Evolutionary conservation across 176 grass and related monocot genomes (phyloP).

Genomic region (Musa acuminata): DNA sequence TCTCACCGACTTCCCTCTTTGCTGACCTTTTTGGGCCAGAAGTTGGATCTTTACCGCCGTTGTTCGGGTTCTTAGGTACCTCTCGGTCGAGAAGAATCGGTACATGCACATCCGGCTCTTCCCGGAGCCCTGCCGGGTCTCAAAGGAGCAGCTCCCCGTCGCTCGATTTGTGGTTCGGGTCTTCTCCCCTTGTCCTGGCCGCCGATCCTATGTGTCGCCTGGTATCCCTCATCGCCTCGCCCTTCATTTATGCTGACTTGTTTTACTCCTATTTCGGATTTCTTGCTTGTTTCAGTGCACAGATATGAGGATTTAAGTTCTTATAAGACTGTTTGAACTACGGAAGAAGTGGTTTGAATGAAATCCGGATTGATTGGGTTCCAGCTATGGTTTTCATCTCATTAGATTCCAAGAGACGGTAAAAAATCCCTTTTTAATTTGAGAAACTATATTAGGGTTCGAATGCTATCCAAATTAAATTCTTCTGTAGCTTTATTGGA

Average conservation of each 20-base stretch:
- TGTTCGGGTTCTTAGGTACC: conserved; percentile 31
- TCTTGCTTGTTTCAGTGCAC: conserved; percentile 5
- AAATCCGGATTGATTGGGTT: no score
- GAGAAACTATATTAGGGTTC: no score
- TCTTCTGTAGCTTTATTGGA: no score
- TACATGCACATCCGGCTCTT: conserved; percentile 61
- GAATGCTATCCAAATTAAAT: no score
- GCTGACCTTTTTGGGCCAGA: neutral
- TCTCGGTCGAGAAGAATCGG: conserved; percentile 74
- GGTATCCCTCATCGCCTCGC: conserved; percentile 26
- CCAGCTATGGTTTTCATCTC: no score
- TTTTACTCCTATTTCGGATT: neutral
- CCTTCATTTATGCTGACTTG: neutral
- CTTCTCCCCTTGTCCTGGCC: conserved; percentile 44
- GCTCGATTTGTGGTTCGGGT: conserved; percentile 72
- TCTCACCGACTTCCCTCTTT: neutral
- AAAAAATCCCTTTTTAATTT: no score
- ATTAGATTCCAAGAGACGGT: no score
- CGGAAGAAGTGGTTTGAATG: no score
- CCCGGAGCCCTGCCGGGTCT: conserved; percentile 63
- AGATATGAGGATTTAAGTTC: neutral
- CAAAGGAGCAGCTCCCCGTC: conserved; percentile 74
- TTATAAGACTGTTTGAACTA: no score
- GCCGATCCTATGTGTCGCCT: conserved; percentile 48
- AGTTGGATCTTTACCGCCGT: neutral